Evolutionary conservation across 805 yeast genomes (phyloP).

Genomic region (Ogataea nitratoaversa): DNA sequence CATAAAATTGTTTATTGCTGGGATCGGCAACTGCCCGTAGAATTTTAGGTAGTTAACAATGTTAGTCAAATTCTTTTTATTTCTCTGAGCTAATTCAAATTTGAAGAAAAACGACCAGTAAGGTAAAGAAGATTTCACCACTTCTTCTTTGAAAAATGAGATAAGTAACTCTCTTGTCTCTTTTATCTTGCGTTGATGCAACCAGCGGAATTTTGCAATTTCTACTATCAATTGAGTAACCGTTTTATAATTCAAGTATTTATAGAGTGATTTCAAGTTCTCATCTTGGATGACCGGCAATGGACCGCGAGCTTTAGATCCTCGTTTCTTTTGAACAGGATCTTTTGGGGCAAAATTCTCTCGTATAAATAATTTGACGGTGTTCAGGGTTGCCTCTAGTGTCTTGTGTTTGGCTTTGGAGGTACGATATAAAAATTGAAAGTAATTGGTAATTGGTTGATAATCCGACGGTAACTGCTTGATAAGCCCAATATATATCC

Average conservation of each 20-base stretch:
- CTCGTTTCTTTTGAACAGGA: slow-evolving; percentile 8
- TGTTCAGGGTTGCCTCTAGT: slow-evolving; percentile 10
- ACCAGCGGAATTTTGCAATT: slow-evolving; percentile 25
- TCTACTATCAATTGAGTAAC: slow-evolving; percentile 27
- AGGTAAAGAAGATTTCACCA: slow-evolving; percentile 36
- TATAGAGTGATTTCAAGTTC: slow-evolving; percentile 14
- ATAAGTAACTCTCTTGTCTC: slow-evolving; percentile 24
- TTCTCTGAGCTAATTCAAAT: slow-evolving; percentile 44
- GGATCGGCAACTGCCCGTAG: slow-evolving; percentile 45
- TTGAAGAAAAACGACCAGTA: slow-evolving; percentile 60
- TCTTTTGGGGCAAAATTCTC: slow-evolving; percentile 5
- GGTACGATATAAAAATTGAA: slow-evolving; percentile 9
- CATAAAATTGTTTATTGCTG: slow-evolving; percentile 40
- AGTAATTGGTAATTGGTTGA: slow-evolving; percentile 16
- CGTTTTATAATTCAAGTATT: slow-evolving; percentile 18
- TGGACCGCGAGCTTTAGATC: background rate
- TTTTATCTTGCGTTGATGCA: slow-evolving; percentile 15
- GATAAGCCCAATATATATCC: slow-evolving; percentile 18
- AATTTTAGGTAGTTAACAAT: slow-evolving; percentile 43
- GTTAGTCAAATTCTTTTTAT: slow-evolving; percentile 40
- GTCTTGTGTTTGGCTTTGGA: slow-evolving; percentile 7
- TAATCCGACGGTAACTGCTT: slow-evolving; percentile 6
- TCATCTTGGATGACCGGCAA: slow-evolving; percentile 2
- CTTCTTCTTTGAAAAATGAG: slow-evolving; percentile 23
- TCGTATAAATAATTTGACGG: slow-evolving; percentile 13